Conservation (phyloP, 495 filamentous ascomycete genomes). For the Neurospora africana region DNA sequence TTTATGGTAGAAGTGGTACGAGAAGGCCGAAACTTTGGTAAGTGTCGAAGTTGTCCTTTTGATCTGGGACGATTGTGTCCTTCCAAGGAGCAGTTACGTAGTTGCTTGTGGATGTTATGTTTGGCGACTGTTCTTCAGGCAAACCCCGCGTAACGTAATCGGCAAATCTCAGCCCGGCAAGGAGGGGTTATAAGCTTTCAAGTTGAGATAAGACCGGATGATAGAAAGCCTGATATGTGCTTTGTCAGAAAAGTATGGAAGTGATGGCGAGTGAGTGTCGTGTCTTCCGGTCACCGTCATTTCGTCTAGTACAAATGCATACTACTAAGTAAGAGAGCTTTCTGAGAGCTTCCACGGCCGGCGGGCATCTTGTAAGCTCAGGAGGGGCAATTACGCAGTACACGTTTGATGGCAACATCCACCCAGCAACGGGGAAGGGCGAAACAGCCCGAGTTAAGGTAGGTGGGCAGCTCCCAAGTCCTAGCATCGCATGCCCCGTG, state of each 20-base stretch:
- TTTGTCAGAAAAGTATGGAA: not conserved
- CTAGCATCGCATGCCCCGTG: constrained; percentile 12
- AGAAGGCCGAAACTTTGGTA: not conserved
- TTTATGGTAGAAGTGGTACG: not conserved
- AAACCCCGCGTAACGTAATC: not conserved
- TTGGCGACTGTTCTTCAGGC: not conserved
- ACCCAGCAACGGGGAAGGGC: not conserved
- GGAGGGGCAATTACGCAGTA: constrained; percentile 10
- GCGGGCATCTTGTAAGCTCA: constrained; percentile 1
- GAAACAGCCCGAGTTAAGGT: not conserved
- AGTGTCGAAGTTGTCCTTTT: not conserved
- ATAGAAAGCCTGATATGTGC: not conserved
- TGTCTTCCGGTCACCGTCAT: not conserved
- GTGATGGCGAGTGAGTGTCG: not conserved
- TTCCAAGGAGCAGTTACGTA: not conserved
- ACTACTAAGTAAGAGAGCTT: not conserved
- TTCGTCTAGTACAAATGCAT: not conserved
- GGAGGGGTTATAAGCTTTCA: not conserved
- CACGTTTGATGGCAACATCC: not conserved
- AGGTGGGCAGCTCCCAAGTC: constrained; percentile 1
- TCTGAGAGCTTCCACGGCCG: constrained; percentile 9
- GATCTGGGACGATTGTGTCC: not conserved
- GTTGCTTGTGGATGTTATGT: not conserved
- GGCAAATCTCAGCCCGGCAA: not conserved
- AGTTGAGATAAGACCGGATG: not conserved